Evolutionary conservation across 1,139 yeast genomes (phyloP).

Genomic region (Suhomyces choctaworum): DNA sequence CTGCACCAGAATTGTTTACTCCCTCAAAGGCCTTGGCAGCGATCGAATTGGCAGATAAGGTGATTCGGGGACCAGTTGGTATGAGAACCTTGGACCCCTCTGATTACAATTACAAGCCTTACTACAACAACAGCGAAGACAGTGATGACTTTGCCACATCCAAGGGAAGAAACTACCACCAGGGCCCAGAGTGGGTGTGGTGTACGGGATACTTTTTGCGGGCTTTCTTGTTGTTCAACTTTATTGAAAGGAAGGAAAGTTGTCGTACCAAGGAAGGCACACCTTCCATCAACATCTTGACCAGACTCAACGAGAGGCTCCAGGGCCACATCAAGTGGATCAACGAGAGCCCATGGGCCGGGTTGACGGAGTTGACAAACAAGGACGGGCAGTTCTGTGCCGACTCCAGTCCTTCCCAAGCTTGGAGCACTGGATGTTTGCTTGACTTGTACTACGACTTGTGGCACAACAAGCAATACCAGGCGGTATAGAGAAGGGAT

Average conservation of each 20-base stretch:
- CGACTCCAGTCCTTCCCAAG: conserved; percentile 95
- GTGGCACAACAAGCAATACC: conserved; percentile 25
- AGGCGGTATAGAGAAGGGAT: conserved; percentile 1
- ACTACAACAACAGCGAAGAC: conserved; percentile 79
- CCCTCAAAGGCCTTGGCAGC: conserved; percentile 62
- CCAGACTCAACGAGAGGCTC: conserved; percentile 54
- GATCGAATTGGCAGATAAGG: conserved; percentile 66
- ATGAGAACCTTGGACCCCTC: conserved; percentile 90
- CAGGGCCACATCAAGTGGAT: conserved; percentile 71
- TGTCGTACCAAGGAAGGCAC: conserved; percentile 26
- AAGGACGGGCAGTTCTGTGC: conserved; percentile 77
- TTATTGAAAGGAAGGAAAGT: conserved; percentile 26
- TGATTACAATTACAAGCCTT: conserved; percentile 88
- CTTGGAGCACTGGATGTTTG: conserved; percentile 90
- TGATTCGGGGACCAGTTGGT: conserved; percentile 86
- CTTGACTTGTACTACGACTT: conserved; percentile 76
- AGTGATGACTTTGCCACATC: conserved; percentile 86
- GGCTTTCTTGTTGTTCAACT: conserved; percentile 63
- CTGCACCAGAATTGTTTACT: conserved; percentile 87
- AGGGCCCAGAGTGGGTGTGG: conserved; percentile 99
- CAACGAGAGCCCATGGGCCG: conserved; percentile 81
- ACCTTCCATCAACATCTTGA: conserved; percentile 36
- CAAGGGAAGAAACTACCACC: conserved; percentile 95
- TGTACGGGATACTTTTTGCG: conserved; percentile 81
- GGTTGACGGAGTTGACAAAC: conserved; percentile 88